Conservation (phyloP, 352 stramenopile genomes). For the Phytophthora sansomeana region DNA sequence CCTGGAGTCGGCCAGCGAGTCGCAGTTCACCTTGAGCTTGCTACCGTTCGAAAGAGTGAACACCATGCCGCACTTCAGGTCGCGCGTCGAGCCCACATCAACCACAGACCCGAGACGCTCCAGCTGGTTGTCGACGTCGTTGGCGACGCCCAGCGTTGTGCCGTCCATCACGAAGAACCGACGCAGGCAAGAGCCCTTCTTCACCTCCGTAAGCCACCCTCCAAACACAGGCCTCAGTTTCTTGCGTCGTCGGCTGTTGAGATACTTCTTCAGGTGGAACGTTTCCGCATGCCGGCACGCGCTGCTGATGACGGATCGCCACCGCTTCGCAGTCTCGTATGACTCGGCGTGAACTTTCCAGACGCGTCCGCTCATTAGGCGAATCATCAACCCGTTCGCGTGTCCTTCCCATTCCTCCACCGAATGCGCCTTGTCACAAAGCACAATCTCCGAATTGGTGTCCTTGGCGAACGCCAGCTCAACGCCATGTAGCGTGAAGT, state of each 20-base stretch:
- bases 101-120: conserved; percentile 70
- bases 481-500: conserved; percentile 80
- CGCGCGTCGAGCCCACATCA: conserved; percentile 66
- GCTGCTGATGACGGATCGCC: conserved; percentile 69
- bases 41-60: conserved; percentile 66
- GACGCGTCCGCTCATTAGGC: conserved; percentile 65
- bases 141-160: conserved; percentile 69
- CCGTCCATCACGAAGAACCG: conserved; percentile 86
- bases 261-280: conserved; percentile 76
- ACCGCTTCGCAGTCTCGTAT: conserved; percentile 81
- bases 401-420: conserved; percentile 79
- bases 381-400: conserved; percentile 73
- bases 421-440: conserved; percentile 65
- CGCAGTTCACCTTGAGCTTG: conserved; percentile 73
- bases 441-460: conserved; percentile 66
- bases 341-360: conserved; percentile 81
- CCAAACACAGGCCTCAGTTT: conserved; percentile 74
- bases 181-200: conserved; percentile 52
- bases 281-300: conserved; percentile 56
- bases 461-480: conserved; percentile 81
- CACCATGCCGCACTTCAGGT: conserved; percentile 74
- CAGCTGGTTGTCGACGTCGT: conserved; percentile 84
- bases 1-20: conserved; percentile 74
- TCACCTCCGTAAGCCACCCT: conserved; percentile 78
- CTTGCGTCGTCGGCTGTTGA: conserved; percentile 71